A percentile compares a stretch with the other conserved stretches of the same genome.
phyloP scores from a whole-genome alignment of 345 rosid species.

The Noccaea caerulescens region DNA sequence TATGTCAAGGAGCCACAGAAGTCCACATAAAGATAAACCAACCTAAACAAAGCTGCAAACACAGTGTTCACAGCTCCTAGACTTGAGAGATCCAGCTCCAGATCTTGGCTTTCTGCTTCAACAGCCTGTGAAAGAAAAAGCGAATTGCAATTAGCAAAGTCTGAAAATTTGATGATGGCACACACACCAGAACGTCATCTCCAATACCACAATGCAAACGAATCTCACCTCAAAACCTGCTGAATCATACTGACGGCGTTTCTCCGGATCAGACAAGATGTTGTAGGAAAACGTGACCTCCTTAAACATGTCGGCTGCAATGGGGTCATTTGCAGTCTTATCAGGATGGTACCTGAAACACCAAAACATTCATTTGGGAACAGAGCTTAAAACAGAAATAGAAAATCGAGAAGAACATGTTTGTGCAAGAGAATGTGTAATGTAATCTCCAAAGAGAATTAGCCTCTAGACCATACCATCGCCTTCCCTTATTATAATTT shows the following conservation, averaged over 20 bases:
- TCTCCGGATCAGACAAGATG: conserved; percentile 90
- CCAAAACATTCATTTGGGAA: conserved; percentile 1
- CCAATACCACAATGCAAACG: not conserved
- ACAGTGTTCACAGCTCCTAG: conserved; percentile 95
- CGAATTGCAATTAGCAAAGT: conserved; percentile 9
- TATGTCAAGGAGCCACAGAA: not conserved
- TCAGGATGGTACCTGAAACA: conserved; percentile 95
- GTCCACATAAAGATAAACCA: conserved; percentile 1
- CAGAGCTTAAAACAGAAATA: conserved; percentile 13
- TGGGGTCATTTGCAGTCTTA: conserved; percentile 91
- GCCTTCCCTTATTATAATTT: conserved; percentile 3
- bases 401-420: not conserved
- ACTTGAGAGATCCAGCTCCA: conserved; percentile 98
- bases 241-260: conserved; percentile 79
- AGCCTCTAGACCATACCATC: conserved; percentile 23
- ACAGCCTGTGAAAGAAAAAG: conserved; percentile 65
- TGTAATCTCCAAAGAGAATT: conserved; percentile 9
- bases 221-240: conserved; percentile 96
- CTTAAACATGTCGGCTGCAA: conserved; percentile 91
- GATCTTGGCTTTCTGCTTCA: conserved; percentile 86
- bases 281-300: conserved; percentile 94
- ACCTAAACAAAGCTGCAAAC: conserved; percentile 99
- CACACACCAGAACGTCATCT: not conserved
- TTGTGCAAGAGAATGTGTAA: not conserved
- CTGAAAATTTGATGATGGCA: not conserved